Evolutionary conservation across 306 rosid species (phyloP), one percentile per base, ranked within the genome.

Genomic region (Malus asiatica): DNA sequence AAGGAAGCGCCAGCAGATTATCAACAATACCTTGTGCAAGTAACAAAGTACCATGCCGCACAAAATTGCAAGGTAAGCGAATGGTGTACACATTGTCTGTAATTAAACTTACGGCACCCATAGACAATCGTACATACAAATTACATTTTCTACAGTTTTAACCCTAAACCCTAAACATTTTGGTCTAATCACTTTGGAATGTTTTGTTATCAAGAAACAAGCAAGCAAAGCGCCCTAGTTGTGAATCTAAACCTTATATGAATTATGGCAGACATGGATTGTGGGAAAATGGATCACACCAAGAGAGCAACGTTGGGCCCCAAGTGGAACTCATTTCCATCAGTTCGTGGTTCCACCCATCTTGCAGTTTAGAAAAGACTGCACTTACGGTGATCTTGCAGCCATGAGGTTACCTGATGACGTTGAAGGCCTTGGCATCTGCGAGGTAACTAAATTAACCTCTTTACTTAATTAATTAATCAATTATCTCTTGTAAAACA

Each of bases 251-350:
- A 46, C 51, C n/a, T 18, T 19, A 65, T 33, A 73, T n/a, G 62
- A 22, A 2, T 16, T 72, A 75, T 70, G 67, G 3, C 79, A 95
- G 99, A 84, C 96, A 1, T 96, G 99, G 99, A 96, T 96, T 33
- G 97, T 96, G 53, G 99, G 99, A 4, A 96, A 96, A 74, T 96
- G 99, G 99, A 96, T 90, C 64, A 90, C 97, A 15, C 93, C 92
- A 62, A 90, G 90, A 57, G 89, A 96, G 72, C 99, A 96, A 78
- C 83, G 76, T 38, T 96, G 97, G 97, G 99, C 99, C 0, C 99
- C 99, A 38, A 59, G 80, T n/a, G 96, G 98, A 20, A 76, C 98
- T 40, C 99, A 90, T 79, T 96, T 96, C 46, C 99, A 96, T 85
- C 97, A 96, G 82, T 96, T 96, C 79, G 99, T 96, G 5, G 99